phyloP scores from a whole-genome alignment of 1,284 basidiomycete genomes.

The Ganoderma meredithae region DNA sequence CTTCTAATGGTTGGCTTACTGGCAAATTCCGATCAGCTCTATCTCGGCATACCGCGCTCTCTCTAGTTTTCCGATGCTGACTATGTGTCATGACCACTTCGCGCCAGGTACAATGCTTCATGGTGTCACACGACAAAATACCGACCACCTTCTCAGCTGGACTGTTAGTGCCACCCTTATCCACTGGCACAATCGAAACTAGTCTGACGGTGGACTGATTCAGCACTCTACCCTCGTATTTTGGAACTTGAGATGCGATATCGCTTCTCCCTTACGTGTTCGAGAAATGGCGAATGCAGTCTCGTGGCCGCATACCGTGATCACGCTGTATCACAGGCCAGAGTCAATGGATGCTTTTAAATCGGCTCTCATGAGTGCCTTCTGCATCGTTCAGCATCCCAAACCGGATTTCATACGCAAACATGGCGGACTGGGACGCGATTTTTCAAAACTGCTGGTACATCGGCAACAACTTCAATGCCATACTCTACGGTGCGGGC shows the following conservation, averaged over 20 bases:
- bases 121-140: background rate
- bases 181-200: background rate
- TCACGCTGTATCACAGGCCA: background rate
- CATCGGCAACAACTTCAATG: slow-evolving; percentile 9
- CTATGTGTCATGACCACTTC: no score
- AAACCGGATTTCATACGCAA: no score
- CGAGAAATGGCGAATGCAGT: no score
- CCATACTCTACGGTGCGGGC: slow-evolving; percentile 11
- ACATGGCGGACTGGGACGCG: background rate
- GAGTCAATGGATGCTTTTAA: background rate
- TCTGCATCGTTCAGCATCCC: background rate
- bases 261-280: background rate
- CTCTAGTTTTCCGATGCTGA: no score
- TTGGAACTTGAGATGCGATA: background rate
- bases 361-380: background rate
- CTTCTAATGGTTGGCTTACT: no score
- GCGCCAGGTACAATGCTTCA: background rate
- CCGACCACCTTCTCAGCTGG: no score
- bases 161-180: background rate
- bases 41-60: no score
- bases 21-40: no score
- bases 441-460: slow-evolving; percentile 8
- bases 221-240: background rate
- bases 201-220: background rate
- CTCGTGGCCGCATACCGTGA: no score